phyloP scores from a whole-genome alignment of 768 basidiomycete genomes.

The Phallus indusiatus region DNA sequence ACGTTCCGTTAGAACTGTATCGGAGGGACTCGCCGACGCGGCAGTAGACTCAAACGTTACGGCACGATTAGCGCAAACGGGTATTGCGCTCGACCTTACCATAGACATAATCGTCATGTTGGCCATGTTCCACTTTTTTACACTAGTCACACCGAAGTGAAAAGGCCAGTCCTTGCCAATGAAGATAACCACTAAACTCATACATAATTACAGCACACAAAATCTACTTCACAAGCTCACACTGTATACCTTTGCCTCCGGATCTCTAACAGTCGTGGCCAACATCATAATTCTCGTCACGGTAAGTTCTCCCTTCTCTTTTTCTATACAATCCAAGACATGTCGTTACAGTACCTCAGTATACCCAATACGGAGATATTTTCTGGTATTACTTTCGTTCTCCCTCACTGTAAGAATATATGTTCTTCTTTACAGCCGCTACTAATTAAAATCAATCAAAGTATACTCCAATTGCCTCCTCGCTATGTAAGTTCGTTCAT shows the following conservation, averaged over 20 bases:
- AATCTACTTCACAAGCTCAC: neutral
- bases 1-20: too few species aligned
- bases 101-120: conserved; percentile 1
- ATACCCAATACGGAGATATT: neutral
- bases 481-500: neutral
- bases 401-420: neutral
- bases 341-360: neutral
- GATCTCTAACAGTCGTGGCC: neutral
- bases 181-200: neutral
- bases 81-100: neutral
- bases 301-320: neutral
- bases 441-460: conserved; percentile 1
- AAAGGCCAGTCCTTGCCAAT: neutral
- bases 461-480: conserved; percentile 10
- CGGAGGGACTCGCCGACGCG: neutral
- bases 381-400: neutral
- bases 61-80: neutral
- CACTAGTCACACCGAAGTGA: neutral
- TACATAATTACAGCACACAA: neutral
- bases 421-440: neutral
- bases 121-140: conserved; percentile 3
- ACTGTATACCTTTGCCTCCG: neutral
- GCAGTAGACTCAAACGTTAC: neutral
- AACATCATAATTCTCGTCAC: conserved; percentile 9
- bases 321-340: neutral